Conservation (phyloP, 1,284 basidiomycete species). For the Trichosporon sp. region DNA sequence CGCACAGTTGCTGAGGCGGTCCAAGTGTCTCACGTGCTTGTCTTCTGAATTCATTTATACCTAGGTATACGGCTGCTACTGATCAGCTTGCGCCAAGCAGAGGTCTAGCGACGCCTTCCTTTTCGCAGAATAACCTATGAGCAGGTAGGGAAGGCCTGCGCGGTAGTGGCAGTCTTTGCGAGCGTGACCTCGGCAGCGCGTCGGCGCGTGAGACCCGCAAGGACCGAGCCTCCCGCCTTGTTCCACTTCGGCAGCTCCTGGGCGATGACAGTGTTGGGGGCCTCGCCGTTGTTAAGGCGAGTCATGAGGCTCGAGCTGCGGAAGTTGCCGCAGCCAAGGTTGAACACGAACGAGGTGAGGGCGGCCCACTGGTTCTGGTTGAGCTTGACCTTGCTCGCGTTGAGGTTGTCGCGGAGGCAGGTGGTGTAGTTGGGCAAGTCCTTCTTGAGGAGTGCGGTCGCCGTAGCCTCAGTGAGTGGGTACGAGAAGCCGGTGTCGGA, state of each 20-base stretch:
- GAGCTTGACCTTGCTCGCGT: neutral
- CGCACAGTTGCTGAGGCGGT: too few species aligned
- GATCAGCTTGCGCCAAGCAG: too few species aligned
- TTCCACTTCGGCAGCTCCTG: conserved; percentile 9
- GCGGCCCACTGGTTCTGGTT: conserved; percentile 17
- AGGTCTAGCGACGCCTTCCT: too few species aligned
- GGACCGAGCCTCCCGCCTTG: neutral
- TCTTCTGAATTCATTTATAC: too few species aligned
- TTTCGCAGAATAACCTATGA: too few species aligned
- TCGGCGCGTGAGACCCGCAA: conserved; percentile 7
- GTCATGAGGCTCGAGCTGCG: neutral
- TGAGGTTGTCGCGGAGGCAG: conserved; percentile 8
- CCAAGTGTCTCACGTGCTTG: too few species aligned
- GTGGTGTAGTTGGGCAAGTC: conserved; percentile 8
- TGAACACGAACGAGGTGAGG: conserved; percentile 6
- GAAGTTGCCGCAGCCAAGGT: conserved; percentile 9
- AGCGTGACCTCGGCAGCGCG: conserved; percentile 12
- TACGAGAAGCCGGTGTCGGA: conserved; percentile 2
- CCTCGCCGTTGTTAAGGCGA: conserved; percentile 12
- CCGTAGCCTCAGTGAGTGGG: conserved; percentile 7
- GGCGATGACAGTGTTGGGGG: conserved; percentile 4
- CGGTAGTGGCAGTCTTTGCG: neutral
- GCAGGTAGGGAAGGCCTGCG: conserved; percentile 8
- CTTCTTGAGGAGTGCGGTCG: conserved; percentile 4
- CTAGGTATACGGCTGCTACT: too few species aligned